A percentile compares a stretch with the other conserved stretches of the same genome.
These are phyloP conservation scores for Microglena sp. DNA, from an alignment of 139 green algal genomes.

Conservation along the genomic window DNA sequence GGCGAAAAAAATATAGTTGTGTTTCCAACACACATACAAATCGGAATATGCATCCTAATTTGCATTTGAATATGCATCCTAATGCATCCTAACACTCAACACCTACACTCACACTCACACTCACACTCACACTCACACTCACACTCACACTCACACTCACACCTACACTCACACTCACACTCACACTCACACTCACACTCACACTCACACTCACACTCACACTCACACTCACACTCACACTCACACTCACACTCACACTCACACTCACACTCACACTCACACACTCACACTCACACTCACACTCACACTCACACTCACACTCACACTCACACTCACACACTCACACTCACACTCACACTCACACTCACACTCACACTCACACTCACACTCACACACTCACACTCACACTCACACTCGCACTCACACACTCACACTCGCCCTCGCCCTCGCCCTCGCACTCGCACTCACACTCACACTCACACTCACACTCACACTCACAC, in stretches of 20 bases:
- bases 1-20: not conserved
- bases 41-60: no score
- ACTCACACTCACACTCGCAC: not conserved
- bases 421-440: slow-evolving; percentile 1
- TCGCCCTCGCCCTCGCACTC: no score
- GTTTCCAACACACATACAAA: not conserved
- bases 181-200: slow-evolving; percentile 1
- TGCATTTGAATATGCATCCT: not conserved
- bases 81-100: not conserved
- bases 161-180: slow-evolving; percentile 8
- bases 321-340: not conserved
- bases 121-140: not conserved
- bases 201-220: not conserved
- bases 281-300: not conserved
- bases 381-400: not conserved
- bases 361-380: not conserved
- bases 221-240: slow-evolving; percentile 30
- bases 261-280: not conserved
- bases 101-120: slow-evolving; percentile 5
- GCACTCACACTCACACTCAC: no score
- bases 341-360: not conserved
- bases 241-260: slow-evolving; percentile 2
- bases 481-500: no score
- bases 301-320: not conserved
- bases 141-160: slow-evolving; percentile 26